Conservation (phyloP, 768 basidiomycete genomes). For the Rhodotorula sphaerocarpa region DNA sequence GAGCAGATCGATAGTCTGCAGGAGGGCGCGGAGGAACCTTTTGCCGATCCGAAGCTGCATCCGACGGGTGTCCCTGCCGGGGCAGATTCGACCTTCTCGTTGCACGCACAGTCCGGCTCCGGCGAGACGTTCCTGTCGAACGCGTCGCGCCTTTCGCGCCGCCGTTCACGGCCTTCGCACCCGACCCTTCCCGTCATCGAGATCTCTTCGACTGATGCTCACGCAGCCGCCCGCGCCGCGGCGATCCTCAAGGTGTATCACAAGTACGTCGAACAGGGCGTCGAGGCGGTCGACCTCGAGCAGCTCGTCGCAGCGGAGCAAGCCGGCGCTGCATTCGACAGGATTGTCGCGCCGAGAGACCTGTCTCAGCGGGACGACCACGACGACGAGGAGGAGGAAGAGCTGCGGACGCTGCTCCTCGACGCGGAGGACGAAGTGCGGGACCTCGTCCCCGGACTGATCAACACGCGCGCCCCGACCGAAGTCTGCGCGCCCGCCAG, state of each 20-base stretch:
- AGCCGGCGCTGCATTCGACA: constrained; percentile 41
- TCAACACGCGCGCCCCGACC: too few species aligned
- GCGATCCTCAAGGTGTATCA: constrained; percentile 87
- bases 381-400: constrained; percentile 21
- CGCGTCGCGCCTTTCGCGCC: background rate
- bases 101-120: too few species aligned
- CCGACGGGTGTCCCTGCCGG: background rate
- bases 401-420: constrained; percentile 21
- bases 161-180: constrained; percentile 38
- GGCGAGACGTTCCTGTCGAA: too few species aligned
- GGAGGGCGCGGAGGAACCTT: constrained; percentile 15
- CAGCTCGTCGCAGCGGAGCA: constrained; percentile 37
- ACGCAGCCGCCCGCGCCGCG: constrained; percentile 81
- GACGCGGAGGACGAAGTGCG: constrained; percentile 32
- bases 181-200: constrained; percentile 54
- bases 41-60: background rate
- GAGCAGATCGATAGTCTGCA: background rate
- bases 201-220: constrained; percentile 74
- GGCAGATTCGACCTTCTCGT: constrained; percentile 10
- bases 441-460: background rate
- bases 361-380: constrained; percentile 4
- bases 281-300: constrained; percentile 40
- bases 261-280: constrained; percentile 70
- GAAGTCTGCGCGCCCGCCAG: background rate
- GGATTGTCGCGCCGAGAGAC: too few species aligned